Base-by-base conservation (phyloP, 108 stramenopile species). In the Aurantiochytrium sp. region DNA sequence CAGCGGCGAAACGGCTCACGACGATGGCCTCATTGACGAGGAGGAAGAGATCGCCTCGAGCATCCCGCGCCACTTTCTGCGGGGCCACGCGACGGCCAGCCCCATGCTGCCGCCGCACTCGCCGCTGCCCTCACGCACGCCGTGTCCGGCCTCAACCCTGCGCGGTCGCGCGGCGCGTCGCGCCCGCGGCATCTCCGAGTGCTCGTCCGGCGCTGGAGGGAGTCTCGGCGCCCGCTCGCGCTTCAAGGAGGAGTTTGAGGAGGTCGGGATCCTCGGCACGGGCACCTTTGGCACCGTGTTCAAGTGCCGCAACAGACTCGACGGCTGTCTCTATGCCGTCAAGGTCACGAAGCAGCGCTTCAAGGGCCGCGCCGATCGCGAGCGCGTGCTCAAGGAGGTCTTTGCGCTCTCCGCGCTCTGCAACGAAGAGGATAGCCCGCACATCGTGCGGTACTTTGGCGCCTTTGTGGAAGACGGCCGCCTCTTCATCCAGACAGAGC, bases 401-500 rank as follows among this genome's bases (percentile, higher is more conserved):
- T 89, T 88, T 65, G 90, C 91, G 15, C 34, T 91, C 52, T 90
- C 91, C 0, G 89, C 90, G 4, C 88, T 91, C 8, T 90, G 69
- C 45, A 55, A 55, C 8, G 48, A 21, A 32, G 90, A 91, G 89
- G 91, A 91, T 34, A 55, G 69, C 2, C 54, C 37, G 50, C 88
- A 91, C 59, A 55, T 91, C 32, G 91, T 91, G 1, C 89, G 91
- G 3, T 91, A 91, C 89, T 89, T 91, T 89, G 59, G 89, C 87
- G 91, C 91, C 32, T 87, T 54, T 22, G 36, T 87, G 22, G 91
- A 91, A 22, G 91, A 91, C 73, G 90, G 90, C 34, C 89, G 89
- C 4, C 88, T 91, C 21, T 91, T 55, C 89, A 91, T 91, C 85
- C 91, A 91, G 87, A 91, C 89, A 30, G 91, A 91, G 89, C 89